Evolutionary conservation across 2,329 filamentous ascomycete species (phyloP), one percentile per base, ranked within the genome.

Genomic region (Xenoacremonium recifei): DNA sequence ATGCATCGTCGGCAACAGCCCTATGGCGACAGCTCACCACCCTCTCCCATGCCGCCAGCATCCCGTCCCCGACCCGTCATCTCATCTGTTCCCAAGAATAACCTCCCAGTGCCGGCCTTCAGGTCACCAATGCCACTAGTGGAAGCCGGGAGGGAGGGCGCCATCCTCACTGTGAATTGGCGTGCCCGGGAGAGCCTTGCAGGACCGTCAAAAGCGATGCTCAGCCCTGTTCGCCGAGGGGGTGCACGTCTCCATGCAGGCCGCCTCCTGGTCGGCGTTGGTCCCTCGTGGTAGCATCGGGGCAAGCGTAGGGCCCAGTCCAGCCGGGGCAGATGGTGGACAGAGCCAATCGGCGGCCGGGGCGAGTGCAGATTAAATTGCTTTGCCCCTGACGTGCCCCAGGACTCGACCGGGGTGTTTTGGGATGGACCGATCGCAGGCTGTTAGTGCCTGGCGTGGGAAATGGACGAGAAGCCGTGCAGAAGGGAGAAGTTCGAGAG

Each of bases 301-400:
- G 29, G 13, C 29, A n/a, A 31, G 29, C 29, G 29, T 15, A 9
- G 29, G 23, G 7, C 7, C 23, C 23, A 27, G 13, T 7, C 23
- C 9, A 9, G 17, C 12, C 29, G 12, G n/a, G n/a, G 29, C 7
- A 15, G 7, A 31, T 27, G 29, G 32, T 18, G 35, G 35, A 23
- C 37, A 44, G 41, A 42, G 36, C 54, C 54, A 57, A 57, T 57
- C 39, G 47, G 42, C 32, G n/a, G n/a, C n/a, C 30, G 20, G 46
- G 40, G 35, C 40, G 33, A 27, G 43, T 47, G 42, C 41, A 43
- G 55, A 54, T 57, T 57, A 57, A 57, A 57, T 57, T 57, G 39
- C 52, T 33, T 32, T 49, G 40, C 40, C 40, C 40, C 34, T 35
- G 16, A 30, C 16, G 17, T 30, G 21, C 35, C 35, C 39, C 40